These are phyloP conservation scores for Typha latifolia DNA, from an alignment of 176 grass and related monocot genomes.

Conservation along the genomic window DNA sequence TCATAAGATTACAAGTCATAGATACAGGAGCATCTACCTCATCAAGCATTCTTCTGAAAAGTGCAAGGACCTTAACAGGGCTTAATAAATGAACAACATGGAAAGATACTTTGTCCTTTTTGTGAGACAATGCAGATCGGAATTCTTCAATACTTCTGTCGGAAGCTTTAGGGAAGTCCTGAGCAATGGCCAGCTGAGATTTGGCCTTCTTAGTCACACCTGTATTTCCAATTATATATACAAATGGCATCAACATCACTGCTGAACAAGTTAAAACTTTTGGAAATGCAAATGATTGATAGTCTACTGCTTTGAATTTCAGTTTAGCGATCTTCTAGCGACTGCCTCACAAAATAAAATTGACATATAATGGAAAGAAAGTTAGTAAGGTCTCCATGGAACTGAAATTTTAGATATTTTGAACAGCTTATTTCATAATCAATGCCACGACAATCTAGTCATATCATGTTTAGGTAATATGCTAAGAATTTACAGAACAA, in stretches of 20 bases:
- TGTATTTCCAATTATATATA: conserved; percentile 33
- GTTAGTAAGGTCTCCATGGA: no score
- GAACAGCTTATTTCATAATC: no score
- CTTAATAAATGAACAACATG: conserved; percentile 40
- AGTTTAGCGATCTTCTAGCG: no score
- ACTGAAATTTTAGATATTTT: no score
- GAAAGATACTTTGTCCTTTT: conserved; percentile 46
- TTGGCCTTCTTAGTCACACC: conserved; percentile 78
- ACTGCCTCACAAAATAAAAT: no score
- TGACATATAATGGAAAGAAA: no score
- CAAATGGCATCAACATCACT: not conserved
- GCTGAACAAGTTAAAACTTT: no score
- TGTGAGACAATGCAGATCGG: conserved; percentile 44
- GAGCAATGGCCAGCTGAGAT: conserved; percentile 41
- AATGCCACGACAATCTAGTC: no score
- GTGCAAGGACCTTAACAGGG: conserved; percentile 47
- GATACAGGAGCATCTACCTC: conserved; percentile 45
- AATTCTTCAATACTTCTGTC: conserved; percentile 58
- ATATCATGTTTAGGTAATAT: no score
- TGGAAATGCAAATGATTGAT: no score
- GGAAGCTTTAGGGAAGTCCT: conserved; percentile 66
- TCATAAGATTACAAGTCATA: not conserved
- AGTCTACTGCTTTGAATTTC: no score
- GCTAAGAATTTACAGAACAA: no score
- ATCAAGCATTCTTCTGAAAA: conserved; percentile 76